Evolutionary conservation across 1,139 yeast genomes (phyloP).

Genomic region (Yamadazyma atlantica): DNA sequence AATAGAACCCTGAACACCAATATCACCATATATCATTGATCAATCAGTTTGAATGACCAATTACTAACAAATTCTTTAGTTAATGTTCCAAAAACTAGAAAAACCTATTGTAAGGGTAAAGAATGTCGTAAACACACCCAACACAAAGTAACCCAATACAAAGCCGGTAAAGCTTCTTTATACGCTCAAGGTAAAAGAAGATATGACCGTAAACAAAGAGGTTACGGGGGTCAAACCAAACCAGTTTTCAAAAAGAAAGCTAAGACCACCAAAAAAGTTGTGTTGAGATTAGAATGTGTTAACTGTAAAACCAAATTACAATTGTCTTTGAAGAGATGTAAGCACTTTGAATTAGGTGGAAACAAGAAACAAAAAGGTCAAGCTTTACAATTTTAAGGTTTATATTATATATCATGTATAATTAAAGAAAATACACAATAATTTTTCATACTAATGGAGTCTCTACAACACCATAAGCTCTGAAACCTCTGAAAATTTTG

Average conservation of each 20-base stretch:
- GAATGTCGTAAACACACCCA: slow-evolving; percentile 99
- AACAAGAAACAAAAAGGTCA: slow-evolving; percentile 99
- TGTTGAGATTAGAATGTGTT: slow-evolving; percentile 98
- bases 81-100: slow-evolving; percentile 99
- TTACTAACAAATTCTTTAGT: slow-evolving; percentile 51
- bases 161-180: slow-evolving; percentile 99
- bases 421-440: slow-evolving; percentile 12
- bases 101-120: slow-evolving; percentile 99
- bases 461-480: no score
- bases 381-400: slow-evolving; percentile 85
- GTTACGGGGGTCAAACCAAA: slow-evolving; percentile 99
- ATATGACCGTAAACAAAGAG: slow-evolving; percentile 99
- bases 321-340: slow-evolving; percentile 98
- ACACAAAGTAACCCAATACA: slow-evolving; percentile 99
- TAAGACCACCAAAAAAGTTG: slow-evolving; percentile 99
- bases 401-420: slow-evolving; percentile 18
- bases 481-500: no score
- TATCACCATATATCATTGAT: no score
- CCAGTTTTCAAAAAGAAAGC: slow-evolving; percentile 99
- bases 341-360: slow-evolving; percentile 99
- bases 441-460: neutral
- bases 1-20: no score
- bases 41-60: neutral
- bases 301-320: slow-evolving; percentile 99
- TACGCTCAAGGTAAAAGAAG: slow-evolving; percentile 99